A percentile compares a stretch with the other conserved stretches of the same genome.
phyloP scores from a whole-genome alignment of 2,329 filamentous ascomycete species.

The Hymenotorrendiella dingleyae region DNA sequence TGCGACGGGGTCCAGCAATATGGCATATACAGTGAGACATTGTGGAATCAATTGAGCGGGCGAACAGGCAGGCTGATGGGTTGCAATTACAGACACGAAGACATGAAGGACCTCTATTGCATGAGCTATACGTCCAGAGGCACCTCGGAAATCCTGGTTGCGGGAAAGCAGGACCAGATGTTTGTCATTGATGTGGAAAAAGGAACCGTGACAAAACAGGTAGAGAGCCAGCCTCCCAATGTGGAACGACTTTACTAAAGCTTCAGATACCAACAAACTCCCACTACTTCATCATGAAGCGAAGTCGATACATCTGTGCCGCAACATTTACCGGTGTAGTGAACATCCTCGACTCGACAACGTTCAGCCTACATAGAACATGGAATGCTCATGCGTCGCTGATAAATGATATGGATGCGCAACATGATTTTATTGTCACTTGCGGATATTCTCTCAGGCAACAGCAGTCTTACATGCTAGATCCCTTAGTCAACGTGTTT shows the following conservation, averaged over 20 bases:
- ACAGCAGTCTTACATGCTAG: conserved; percentile 72
- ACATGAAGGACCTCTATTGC: conserved; percentile 82
- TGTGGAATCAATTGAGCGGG: conserved; percentile 1
- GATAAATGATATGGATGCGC: conserved; percentile 95
- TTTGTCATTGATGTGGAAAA: conserved; percentile 67
- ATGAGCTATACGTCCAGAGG: conserved; percentile 93
- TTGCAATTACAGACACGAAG: conserved; percentile 47
- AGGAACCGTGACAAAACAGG: conserved; percentile 64
- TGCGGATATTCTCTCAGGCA: conserved; percentile 88
- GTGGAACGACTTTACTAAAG: conserved; percentile 28
- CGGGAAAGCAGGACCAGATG: conserved; percentile 81
- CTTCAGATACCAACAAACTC: conserved; percentile 60
- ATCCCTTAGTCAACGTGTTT: conserved; percentile 91
- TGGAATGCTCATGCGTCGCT: conserved; percentile 87
- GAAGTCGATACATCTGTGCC: conserved; percentile 84
- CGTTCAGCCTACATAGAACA: conserved; percentile 70
- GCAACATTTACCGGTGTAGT: conserved; percentile 78
- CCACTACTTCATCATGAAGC: conserved; percentile 88
- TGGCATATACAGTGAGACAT: conserved; percentile 72
- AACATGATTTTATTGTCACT: conserved; percentile 90
- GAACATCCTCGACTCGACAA: conserved; percentile 77
- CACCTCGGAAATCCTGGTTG: conserved; percentile 76
- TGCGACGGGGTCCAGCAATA: conserved; percentile 71
- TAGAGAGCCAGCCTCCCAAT: conserved; percentile 28
- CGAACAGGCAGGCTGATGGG: conserved; percentile 17